These are phyloP conservation scores for Panellus pusillus DNA, from an alignment of 768 basidiomycete species.

Conservation along the genomic window DNA sequence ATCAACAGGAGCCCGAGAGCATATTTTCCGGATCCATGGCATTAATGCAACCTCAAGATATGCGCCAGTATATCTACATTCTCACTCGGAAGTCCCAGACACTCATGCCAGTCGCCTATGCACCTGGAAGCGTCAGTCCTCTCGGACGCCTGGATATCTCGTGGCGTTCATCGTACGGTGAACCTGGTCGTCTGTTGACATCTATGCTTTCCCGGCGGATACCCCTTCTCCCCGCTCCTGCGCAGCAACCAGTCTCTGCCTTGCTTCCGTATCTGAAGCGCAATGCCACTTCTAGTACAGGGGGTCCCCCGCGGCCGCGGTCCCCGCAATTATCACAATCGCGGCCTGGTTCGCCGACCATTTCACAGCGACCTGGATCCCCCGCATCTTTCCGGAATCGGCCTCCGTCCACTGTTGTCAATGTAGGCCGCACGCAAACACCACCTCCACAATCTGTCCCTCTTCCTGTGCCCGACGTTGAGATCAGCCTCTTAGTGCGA, in stretches of 20 bases:
- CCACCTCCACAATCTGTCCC: slow-evolving; percentile 26
- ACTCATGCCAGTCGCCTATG: slow-evolving; percentile 45
- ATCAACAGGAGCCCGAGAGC: slow-evolving; percentile 28
- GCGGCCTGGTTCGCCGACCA: slow-evolving; percentile 59
- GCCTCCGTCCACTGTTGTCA: slow-evolving; percentile 37
- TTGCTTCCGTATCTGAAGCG: slow-evolving; percentile 78
- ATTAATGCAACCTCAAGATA: slow-evolving; percentile 81
- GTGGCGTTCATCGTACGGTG: slow-evolving; percentile 84
- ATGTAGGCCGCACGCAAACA: slow-evolving; percentile 32
- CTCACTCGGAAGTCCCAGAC: slow-evolving; percentile 54
- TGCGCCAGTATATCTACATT: slow-evolving; percentile 86
- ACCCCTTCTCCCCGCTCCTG: slow-evolving; percentile 47
- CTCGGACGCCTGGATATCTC: slow-evolving; percentile 87
- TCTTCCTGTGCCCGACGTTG: slow-evolving; percentile 41
- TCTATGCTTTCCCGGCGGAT: slow-evolving; percentile 86
- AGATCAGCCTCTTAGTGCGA: slow-evolving; percentile 57
- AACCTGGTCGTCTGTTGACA: slow-evolving; percentile 84
- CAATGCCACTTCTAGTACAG: slow-evolving; percentile 30
- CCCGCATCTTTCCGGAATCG: slow-evolving; percentile 40
- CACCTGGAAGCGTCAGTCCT: slow-evolving; percentile 72
- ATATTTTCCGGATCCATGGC: slow-evolving; percentile 65
- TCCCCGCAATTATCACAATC: slow-evolving; percentile 55
- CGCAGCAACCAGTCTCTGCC: slow-evolving; percentile 62
- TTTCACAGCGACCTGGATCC: slow-evolving; percentile 38
- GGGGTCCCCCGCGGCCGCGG: slow-evolving; percentile 51